A percentile compares a stretch with the other conserved stretches of the same genome.
These are phyloP conservation scores for Lactifluus volemus DNA, from an alignment of 768 basidiomycete species.

Conservation along the genomic window DNA sequence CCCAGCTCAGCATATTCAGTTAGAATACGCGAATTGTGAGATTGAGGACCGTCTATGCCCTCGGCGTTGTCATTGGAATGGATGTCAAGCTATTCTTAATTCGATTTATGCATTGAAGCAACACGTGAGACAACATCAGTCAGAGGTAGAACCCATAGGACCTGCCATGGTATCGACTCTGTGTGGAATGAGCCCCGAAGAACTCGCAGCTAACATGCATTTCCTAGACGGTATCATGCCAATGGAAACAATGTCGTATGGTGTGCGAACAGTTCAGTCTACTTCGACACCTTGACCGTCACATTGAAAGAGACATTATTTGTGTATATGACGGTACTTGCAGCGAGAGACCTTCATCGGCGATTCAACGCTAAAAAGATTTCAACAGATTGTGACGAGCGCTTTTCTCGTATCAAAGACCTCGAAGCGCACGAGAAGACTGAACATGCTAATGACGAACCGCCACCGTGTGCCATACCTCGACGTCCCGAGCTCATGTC, in stretches of 20 bases:
- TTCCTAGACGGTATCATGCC: slow-evolving; percentile 16
- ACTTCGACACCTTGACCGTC: slow-evolving; percentile 9
- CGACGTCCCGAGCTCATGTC: slow-evolving; percentile 1
- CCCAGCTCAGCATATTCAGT: slow-evolving; percentile 6
- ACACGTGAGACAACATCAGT: slow-evolving; percentile 16
- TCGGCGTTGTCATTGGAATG: slow-evolving; percentile 12
- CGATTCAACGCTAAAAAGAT: not conserved
- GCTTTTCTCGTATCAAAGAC: slow-evolving; percentile 11
- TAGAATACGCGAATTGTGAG: slow-evolving; percentile 14
- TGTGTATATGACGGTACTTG: slow-evolving; percentile 13
- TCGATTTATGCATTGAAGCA: slow-evolving; percentile 17
- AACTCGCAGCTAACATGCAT: not conserved
- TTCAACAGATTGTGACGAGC: slow-evolving; percentile 12
- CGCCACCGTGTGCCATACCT: slow-evolving; percentile 5
- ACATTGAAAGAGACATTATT: slow-evolving; percentile 6
- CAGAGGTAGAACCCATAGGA: slow-evolving; percentile 10
- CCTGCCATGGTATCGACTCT: slow-evolving; percentile 4
- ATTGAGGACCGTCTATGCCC: slow-evolving; percentile 13
- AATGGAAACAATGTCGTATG: slow-evolving; percentile 17
- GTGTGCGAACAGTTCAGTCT: slow-evolving; percentile 14
- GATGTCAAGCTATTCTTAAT: slow-evolving; percentile 17
- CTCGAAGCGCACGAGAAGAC: slow-evolving; percentile 7
- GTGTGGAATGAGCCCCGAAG: not conserved
- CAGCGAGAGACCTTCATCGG: not conserved
- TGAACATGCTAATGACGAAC: slow-evolving; percentile 10